phyloP scores from a whole-genome alignment of 176 grass and related monocot genomes.

The Paspalum vaginatum region DNA sequence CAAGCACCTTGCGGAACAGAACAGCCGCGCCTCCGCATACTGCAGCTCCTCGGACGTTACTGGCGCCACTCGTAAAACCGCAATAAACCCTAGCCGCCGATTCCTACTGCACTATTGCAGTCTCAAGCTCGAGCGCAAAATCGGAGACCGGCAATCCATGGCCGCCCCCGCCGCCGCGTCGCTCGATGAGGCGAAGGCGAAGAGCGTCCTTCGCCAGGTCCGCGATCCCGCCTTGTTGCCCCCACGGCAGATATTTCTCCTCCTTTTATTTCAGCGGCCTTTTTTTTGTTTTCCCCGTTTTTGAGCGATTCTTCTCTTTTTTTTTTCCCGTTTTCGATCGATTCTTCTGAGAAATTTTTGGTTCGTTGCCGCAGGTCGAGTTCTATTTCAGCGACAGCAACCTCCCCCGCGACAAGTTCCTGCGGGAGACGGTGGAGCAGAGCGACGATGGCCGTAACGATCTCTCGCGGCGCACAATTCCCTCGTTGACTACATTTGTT shows the following conservation, averaged over 20 bases:
- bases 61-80: conserved; percentile 42
- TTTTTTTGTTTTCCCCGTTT: neutral
- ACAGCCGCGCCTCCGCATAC: neutral
- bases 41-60: neutral
- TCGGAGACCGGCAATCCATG: conserved; percentile 35
- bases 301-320: neutral
- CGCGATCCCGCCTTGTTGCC: neutral
- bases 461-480: neutral
- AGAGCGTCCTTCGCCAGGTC: conserved; percentile 67
- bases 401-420: conserved; percentile 71
- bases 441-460: conserved; percentile 68
- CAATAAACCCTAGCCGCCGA: conserved; percentile 37
- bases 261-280: neutral
- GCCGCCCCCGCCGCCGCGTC: conserved; percentile 29
- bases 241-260: neutral
- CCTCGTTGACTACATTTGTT: neutral
- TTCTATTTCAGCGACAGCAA: conserved; percentile 92
- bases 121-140: conserved; percentile 10
- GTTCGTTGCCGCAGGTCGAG: conserved; percentile 53
- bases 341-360: neutral
- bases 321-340: neutral
- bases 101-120: neutral
- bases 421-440: conserved; percentile 61
- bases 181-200: conserved; percentile 61
- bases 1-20: neutral